Base-by-base conservation (phyloP, 1,284 basidiomycete species). In the Cutaneotrichosporon curvatum region DNA sequence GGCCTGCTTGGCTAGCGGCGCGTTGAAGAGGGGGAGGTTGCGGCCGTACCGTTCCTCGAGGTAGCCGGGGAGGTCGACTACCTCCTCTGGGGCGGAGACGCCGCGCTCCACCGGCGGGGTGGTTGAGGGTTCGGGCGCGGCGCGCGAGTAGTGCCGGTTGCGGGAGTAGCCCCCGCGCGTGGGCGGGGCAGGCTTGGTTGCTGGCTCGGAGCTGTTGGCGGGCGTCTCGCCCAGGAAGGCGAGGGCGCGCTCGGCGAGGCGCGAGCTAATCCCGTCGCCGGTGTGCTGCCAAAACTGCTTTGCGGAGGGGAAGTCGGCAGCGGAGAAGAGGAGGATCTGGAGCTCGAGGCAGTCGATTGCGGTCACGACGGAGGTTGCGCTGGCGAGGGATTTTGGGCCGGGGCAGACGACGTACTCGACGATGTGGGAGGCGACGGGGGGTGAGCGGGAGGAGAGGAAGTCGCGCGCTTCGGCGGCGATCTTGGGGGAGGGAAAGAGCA, bases 201-300 rank as follows among this genome's bases (percentile, higher is more conserved):
- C 15, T 10, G 34, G 40, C 23, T 43, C 25, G 9, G 45, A 18
- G 1, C 45, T 37, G 15, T 67, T 65, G 6, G 70, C 67, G 4
- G 73, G 70, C 11, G 62, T 56, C 53, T 74, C 72, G 11, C 73
- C 74, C 6, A 90, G 75, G 59, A 87, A 74, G 18, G 79, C 74
- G 21, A 97, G 76, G 58, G 85, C 90, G 42, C 81, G 76, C 47
- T 94, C 89, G 1, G 92, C 91, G 30, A 85, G 73, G 18, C 94
- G 82, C 53, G 87, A 91, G 2, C 85, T 88, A 42, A 98, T 84
- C 0, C 91, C 91, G 54, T 86, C 75, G 0, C 94, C 94, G 0
- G 86, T 84, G 64, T 97, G 92, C 62, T 97, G 92, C 91, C 94
- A 96, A 68, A 92, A 96, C 64, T 88, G 79, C 70, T 89, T 96